Conservation (phyloP, 768 basidiomycete genomes). For the Suillus variegatus region DNA sequence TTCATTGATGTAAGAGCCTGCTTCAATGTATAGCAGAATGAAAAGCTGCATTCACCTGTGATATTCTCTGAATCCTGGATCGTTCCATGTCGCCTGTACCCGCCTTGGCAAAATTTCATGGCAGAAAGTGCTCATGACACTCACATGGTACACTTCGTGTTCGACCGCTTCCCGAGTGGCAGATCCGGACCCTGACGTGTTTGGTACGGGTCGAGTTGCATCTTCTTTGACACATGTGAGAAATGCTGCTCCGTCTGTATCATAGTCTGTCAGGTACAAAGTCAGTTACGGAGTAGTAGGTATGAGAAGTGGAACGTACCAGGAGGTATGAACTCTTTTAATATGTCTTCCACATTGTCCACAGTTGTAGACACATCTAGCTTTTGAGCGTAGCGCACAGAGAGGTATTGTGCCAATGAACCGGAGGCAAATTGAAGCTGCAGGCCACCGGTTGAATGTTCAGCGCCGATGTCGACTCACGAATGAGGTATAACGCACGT, state of each 20-base stretch:
- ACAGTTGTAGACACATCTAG: constrained; percentile 67
- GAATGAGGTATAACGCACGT: constrained; percentile 53
- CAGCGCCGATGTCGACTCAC: constrained; percentile 7
- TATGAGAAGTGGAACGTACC: constrained; percentile 39
- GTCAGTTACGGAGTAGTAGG: background rate
- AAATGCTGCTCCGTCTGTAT: constrained; percentile 68
- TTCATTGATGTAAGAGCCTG: constrained; percentile 91
- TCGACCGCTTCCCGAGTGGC: constrained; percentile 42
- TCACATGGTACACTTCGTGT: constrained; percentile 90
- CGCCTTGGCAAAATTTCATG: background rate
- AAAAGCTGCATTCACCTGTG: constrained; percentile 94
- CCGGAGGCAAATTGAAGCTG: constrained; percentile 89
- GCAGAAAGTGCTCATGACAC: constrained; percentile 26
- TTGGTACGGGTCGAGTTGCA: constrained; percentile 59
- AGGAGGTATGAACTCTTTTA: constrained; percentile 76
- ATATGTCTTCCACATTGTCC: constrained; percentile 82
- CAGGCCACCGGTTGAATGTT: background rate
- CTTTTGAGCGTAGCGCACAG: constrained; percentile 65
- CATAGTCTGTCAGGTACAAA: constrained; percentile 53
- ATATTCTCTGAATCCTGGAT: constrained; percentile 87
- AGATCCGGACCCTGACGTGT: constrained; percentile 38
- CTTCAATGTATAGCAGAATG: constrained; percentile 93
- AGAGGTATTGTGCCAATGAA: constrained; percentile 75
- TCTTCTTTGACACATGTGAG: constrained; percentile 72
- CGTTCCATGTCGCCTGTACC: constrained; percentile 75